These are phyloP conservation scores for Oldenlandia corymbosa DNA, from an alignment of 257 asterid genomes.

Conservation along the genomic window DNA sequence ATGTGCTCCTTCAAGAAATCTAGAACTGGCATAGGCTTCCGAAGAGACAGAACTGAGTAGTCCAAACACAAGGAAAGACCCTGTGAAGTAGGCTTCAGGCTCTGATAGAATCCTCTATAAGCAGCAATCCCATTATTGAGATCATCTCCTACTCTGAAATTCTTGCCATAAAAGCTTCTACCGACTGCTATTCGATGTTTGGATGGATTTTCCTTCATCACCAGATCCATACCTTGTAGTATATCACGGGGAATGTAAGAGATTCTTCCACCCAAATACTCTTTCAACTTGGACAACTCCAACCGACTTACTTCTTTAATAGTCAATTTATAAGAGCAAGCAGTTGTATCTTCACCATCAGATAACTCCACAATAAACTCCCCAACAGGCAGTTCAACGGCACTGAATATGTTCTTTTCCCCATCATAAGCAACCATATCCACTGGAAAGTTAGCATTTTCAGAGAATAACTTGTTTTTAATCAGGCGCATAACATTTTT, in stretches of 20 bases:
- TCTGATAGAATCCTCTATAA: constrained; percentile 47
- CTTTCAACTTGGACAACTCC: constrained; percentile 39
- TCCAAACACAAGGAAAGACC: constrained; percentile 58
- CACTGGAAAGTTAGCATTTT: constrained; percentile 31
- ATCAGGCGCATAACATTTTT: constrained; percentile 37
- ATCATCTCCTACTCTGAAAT: constrained; percentile 20
- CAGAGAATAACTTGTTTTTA: constrained; percentile 34
- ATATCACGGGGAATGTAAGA: constrained; percentile 45
- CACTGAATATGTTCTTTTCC: constrained; percentile 58
- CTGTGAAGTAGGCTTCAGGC: constrained; percentile 54
- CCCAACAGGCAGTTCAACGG: constrained; percentile 38
- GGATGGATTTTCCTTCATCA: constrained; percentile 65
- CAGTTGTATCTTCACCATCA: constrained; percentile 34
- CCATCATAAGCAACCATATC: constrained; percentile 53
- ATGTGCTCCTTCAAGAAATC: constrained; percentile 38
- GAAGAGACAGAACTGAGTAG: constrained; percentile 45
- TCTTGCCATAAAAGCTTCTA: constrained; percentile 35
- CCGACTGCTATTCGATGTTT: constrained; percentile 36
- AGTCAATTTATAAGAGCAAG: constrained; percentile 28
- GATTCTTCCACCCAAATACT: constrained; percentile 37
- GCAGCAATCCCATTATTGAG: constrained; percentile 49
- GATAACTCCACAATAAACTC: constrained; percentile 28
- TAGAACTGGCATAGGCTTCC: constrained; percentile 42
- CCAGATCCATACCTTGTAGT: constrained; percentile 65
- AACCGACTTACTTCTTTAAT: constrained; percentile 42